Evolutionary conservation across 345 rosid genomes (phyloP), one percentile per base, ranked within the genome.

Genomic region (Eucalyptus marginata): DNA sequence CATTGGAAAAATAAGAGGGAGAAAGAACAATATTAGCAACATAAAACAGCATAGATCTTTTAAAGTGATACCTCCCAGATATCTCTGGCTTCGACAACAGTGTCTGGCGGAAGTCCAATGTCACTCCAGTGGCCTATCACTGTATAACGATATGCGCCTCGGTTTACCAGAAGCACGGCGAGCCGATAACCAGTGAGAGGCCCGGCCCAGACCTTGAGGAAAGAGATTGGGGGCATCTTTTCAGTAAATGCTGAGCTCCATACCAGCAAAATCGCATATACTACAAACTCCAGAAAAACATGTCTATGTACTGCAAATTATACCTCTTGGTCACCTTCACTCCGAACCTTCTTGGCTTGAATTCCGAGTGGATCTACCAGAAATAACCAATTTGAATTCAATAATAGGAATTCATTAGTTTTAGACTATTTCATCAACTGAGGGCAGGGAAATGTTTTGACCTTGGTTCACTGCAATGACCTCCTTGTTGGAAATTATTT

Each of bases 71-170:
- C 98, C 96, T 94, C 90, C 98, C 99, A 97, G 31, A 96, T 92
- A 91, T 97, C 99, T 90, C 96, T 92, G 89, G 94, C 97, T 91
- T 93, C 92, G 29, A 93, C 97, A 29, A 93, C 88, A 88, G 89
- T 93, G 24, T 90, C 90, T 20, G 90, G 59, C 29, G 95, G 93
- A n/a, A 97, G 93, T 29, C 94, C 98, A 66, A 97, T 89, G 91
- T 96, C 99, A 44, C 94, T 94, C 98, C 98, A 97, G 79, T 81
- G 49, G 47, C 97, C 99, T 59, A 97, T 95, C 5, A 95, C 86
- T 4, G 92, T 50, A 51, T 66, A 66, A 49, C 90, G 90, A 13
- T 7, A 27, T 17, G 93, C 90, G 40, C 97, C 93, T 89, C 94
- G 92, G 92, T 96, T 96, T 90, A 96, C 91, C 3, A 97, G 90